Conservation (phyloP, 257 asterid species). For the Gentiana dahurica region DNA sequence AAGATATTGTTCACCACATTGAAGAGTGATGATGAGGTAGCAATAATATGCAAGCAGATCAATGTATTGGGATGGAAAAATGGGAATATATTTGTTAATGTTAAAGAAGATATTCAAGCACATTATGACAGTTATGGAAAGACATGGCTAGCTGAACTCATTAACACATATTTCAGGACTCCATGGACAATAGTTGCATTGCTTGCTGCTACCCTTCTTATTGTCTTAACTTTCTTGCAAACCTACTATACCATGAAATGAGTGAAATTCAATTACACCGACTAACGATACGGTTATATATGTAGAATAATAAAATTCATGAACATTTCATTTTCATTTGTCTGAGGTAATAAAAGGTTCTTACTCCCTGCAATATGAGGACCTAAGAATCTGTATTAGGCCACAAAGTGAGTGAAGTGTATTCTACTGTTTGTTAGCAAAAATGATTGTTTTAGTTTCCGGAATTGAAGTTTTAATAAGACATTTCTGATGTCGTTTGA, state of each 20-base stretch:
- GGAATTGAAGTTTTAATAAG: too few relatives aligned
- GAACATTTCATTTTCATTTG: too few relatives aligned
- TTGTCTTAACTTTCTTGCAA: conserved; percentile 3
- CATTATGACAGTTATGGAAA: conserved; percentile 6
- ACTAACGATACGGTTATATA: too few relatives aligned
- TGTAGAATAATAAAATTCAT: too few relatives aligned
- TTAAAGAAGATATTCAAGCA: background rate
- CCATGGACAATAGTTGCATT: conserved; percentile 16
- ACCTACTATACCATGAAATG: conserved; percentile 2
- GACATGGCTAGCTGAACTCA: conserved; percentile 13
- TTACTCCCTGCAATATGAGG: too few relatives aligned
- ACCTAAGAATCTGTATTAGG: too few relatives aligned
- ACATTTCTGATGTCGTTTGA: too few relatives aligned
- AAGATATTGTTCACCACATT: conserved; percentile 15
- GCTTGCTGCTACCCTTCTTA: conserved; percentile 3
- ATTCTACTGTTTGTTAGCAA: too few relatives aligned
- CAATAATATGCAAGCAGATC: conserved; percentile 5
- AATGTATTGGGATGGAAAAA: background rate
- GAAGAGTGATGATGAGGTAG: conserved; percentile 21
- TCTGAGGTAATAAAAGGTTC: too few relatives aligned
- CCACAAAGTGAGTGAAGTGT: too few relatives aligned
- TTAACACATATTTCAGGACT: conserved; percentile 9
- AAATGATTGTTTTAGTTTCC: too few relatives aligned
- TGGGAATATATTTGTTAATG: background rate
- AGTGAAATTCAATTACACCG: too few relatives aligned